phyloP scores from a whole-genome alignment of 805 yeast genomes.

The Kodamaea sagamina region DNA sequence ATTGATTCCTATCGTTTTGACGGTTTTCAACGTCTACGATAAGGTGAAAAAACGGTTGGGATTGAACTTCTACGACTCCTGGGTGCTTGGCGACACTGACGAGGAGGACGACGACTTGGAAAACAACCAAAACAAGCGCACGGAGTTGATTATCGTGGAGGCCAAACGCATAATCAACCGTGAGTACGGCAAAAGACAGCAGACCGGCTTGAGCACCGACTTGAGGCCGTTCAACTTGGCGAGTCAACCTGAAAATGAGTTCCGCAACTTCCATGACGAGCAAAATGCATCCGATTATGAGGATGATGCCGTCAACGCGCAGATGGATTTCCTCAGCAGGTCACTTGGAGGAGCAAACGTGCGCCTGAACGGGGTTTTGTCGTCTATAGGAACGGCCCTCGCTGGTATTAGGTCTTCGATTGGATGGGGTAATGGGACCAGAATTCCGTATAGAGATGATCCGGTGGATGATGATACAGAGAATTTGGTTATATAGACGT shows the following conservation, averaged over 20 bases:
- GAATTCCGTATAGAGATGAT: constrained; percentile 25
- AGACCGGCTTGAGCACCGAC: constrained; percentile 15
- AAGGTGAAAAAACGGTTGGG: constrained; percentile 47
- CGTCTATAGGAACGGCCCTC: constrained; percentile 27
- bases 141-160: constrained; percentile 42
- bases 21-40: constrained; percentile 69
- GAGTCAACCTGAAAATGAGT: constrained; percentile 22
- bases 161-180: constrained; percentile 42
- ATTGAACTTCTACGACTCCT: constrained; percentile 39
- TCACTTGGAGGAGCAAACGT: constrained; percentile 1
- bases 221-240: constrained; percentile 32
- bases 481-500: constrained; percentile 29
- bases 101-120: constrained; percentile 21
- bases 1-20: constrained; percentile 65
- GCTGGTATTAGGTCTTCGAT: constrained; percentile 21
- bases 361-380: constrained; percentile 24
- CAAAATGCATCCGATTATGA: constrained; percentile 13
- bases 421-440: constrained; percentile 8
- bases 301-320: constrained; percentile 7
- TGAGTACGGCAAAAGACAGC: constrained; percentile 33
- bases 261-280: constrained; percentile 23
- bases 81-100: constrained; percentile 40
- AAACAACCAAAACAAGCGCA: constrained; percentile 25
- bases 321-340: constrained; percentile 12
- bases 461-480: constrained; percentile 32